These are phyloP conservation scores for Mortierella sp. DNA, from an alignment of 371 early-diverging fungal species.

Conservation along the genomic window DNA sequence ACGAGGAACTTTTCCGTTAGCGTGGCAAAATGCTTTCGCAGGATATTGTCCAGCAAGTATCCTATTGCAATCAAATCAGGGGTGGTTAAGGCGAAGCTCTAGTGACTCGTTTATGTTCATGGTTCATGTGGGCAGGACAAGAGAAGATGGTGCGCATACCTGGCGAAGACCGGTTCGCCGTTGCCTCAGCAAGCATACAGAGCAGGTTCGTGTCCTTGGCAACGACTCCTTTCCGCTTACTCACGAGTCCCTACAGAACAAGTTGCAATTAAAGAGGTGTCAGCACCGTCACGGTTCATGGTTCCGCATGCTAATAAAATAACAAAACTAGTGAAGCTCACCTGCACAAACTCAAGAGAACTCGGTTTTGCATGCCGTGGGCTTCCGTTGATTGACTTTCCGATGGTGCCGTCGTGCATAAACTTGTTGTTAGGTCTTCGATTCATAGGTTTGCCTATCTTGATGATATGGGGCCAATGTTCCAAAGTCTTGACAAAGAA, in stretches of 20 bases:
- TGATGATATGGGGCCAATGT: constrained; percentile 93
- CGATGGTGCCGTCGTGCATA: constrained; percentile 49
- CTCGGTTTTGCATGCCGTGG: constrained; percentile 24
- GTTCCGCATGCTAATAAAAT: too few species aligned
- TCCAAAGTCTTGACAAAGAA: constrained; percentile 89
- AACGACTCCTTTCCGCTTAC: constrained; percentile 86
- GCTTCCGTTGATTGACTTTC: constrained; percentile 17
- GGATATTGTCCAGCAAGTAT: constrained; percentile 87
- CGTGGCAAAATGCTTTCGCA: constrained; percentile 93
- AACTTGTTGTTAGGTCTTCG: constrained; percentile 40
- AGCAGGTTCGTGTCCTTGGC: constrained; percentile 80
- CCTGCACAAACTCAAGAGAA: constrained; percentile 69
- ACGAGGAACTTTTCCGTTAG: constrained; percentile 93
- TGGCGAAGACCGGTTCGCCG: constrained; percentile 73
- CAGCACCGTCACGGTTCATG: too few species aligned
- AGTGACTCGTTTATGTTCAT: background rate
- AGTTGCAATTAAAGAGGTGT: background rate
- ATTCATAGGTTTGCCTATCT: constrained; percentile 73
- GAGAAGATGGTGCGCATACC: constrained; percentile 47
- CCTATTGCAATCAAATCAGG: constrained; percentile 2
- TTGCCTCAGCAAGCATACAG: constrained; percentile 75
- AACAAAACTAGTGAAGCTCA: too few species aligned
- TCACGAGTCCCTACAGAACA: constrained; percentile 65
- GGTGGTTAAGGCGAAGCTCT: background rate
- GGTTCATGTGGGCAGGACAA: too few species aligned